phyloP scores from a whole-genome alignment of 2,329 filamentous ascomycete genomes.

The Sordariomycetes sp. region DNA sequence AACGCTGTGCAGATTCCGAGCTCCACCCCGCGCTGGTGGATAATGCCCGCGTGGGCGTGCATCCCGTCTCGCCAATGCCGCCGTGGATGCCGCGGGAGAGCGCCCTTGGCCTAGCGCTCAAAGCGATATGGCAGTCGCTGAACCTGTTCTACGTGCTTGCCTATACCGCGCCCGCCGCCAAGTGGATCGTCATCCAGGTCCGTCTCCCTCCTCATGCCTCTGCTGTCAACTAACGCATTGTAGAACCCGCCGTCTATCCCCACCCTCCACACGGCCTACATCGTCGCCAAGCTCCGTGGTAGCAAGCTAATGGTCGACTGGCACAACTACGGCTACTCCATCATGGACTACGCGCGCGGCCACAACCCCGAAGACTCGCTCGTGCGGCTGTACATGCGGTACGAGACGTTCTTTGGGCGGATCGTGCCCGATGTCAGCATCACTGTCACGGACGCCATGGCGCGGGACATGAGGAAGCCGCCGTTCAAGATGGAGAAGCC shows the following conservation, averaged over 20 bases:
- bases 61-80: slow-evolving; percentile 57
- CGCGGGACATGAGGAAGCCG: slow-evolving; percentile 46
- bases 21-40: slow-evolving; percentile 64
- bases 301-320: slow-evolving; percentile 84
- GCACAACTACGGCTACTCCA: slow-evolving; percentile 98
- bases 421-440: slow-evolving; percentile 61
- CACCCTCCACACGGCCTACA: slow-evolving; percentile 62
- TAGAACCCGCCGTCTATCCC: slow-evolving; percentile 94
- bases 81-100: slow-evolving; percentile 41
- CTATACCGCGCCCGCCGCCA: slow-evolving; percentile 59
- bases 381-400: slow-evolving; percentile 62
- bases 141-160: slow-evolving; percentile 59
- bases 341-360: slow-evolving; percentile 50
- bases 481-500: slow-evolving; percentile 54
- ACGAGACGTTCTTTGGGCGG: slow-evolving; percentile 61
- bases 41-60: slow-evolving; percentile 56
- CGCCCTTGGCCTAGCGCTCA: slow-evolving; percentile 6
- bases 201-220: slow-evolving; percentile 5
- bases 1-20: slow-evolving; percentile 50
- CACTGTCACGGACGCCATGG: slow-evolving; percentile 85
- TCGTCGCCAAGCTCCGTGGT: slow-evolving; percentile 63
- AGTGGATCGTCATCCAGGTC: slow-evolving; percentile 78
- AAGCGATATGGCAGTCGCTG: slow-evolving; percentile 25
- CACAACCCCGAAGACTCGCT: slow-evolving; percentile 49
- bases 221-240: not conserved